These are phyloP conservation scores for Metarhizium anisopliae DNA, from an alignment of 2,329 filamentous ascomycete species.

Conservation along the genomic window DNA sequence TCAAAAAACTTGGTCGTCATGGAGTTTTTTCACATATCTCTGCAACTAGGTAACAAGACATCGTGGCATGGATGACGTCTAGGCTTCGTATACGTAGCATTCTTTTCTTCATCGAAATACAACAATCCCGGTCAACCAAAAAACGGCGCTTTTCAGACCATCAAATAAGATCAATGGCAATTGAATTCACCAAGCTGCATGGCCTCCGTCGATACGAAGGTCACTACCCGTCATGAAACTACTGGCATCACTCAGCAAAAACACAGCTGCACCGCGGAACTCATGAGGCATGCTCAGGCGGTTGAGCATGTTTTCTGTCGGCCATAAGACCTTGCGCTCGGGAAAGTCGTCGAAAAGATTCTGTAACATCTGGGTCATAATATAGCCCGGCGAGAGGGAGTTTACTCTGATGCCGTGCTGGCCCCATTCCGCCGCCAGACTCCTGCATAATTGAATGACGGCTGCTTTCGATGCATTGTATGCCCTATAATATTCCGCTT, in stretches of 20 bases:
- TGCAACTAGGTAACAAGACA: background rate
- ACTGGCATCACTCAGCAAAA: background rate
- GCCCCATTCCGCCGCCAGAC: conserved; percentile 54
- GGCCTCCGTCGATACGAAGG: background rate
- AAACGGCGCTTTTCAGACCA: no score
- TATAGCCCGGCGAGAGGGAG: conserved; percentile 51
- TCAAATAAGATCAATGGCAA: no score
- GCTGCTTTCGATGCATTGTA: conserved; percentile 56
- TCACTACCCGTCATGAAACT: background rate
- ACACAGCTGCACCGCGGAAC: background rate
- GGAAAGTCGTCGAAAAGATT: background rate
- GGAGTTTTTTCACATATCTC: conserved; percentile 30
- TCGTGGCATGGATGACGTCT: no score
- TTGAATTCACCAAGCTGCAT: no score
- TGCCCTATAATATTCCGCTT: conserved; percentile 27
- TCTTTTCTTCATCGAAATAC: no score
- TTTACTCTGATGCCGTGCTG: conserved; percentile 55
- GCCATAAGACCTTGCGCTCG: background rate
- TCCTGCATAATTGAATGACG: conserved; percentile 50
- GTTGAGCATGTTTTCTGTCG: background rate
- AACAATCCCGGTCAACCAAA: no score
- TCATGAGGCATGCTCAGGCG: background rate
- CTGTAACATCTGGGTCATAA: background rate
- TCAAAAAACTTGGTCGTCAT: conserved; percentile 33
- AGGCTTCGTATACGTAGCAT: no score